Evolutionary conservation across 805 yeast species (phyloP).

Genomic region (Pichia heedii): DNA sequence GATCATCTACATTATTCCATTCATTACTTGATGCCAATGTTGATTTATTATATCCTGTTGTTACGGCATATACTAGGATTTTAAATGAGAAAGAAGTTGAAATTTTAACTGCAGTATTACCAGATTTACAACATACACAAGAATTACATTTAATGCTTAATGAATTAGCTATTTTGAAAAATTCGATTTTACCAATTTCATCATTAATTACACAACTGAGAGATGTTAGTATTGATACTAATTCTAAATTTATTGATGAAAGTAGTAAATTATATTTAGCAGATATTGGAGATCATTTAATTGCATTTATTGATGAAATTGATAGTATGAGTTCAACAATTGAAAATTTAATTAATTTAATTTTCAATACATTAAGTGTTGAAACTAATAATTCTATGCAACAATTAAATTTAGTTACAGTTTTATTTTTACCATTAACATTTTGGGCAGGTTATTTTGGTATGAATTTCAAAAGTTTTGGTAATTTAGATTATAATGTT

Average conservation of each 20-base stretch:
- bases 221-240: conserved; percentile 26
- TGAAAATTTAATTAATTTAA: conserved; percentile 40
- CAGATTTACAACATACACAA: conserved; percentile 42
- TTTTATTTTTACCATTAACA: conserved; percentile 48
- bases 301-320: conserved; percentile 43
- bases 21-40: conserved; percentile 47
- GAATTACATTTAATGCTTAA: conserved; percentile 45
- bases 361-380: conserved; percentile 49
- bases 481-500: conserved; percentile 30
- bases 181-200: conserved; percentile 39
- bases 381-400: conserved; percentile 48
- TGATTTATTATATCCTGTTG: conserved; percentile 44
- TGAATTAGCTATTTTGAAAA: conserved; percentile 40
- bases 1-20: conserved; percentile 43
- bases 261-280: conserved; percentile 39
- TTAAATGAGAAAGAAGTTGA: conserved; percentile 44
- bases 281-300: conserved; percentile 50
- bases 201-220: conserved; percentile 37
- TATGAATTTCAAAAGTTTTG: conserved; percentile 41
- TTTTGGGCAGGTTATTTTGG: conserved; percentile 58
- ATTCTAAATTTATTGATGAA: conserved; percentile 29
- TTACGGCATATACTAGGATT: conserved; percentile 41
- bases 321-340: conserved; percentile 45
- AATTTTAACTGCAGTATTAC: conserved; percentile 33
- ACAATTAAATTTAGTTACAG: conserved; percentile 46